These are phyloP conservation scores for Pterocarpus macrocarpus DNA, from an alignment of 306 rosid species.

Conservation along the genomic window DNA sequence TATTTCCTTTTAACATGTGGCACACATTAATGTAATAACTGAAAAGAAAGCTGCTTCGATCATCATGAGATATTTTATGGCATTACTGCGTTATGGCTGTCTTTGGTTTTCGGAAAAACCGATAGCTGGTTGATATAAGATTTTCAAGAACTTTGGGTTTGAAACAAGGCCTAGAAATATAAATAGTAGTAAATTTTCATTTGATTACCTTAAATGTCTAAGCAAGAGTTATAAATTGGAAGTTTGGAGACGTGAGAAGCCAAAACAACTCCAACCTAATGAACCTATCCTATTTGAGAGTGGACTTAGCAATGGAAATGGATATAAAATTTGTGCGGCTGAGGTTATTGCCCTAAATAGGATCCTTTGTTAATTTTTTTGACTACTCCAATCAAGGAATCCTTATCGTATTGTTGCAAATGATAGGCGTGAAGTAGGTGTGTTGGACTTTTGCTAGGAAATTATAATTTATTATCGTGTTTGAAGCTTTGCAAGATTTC, in stretches of 20 bases:
- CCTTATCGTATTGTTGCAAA: conserved; percentile 35
- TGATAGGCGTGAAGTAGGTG: conserved; percentile 38
- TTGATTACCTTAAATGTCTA: conserved; percentile 1
- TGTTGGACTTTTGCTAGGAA: neutral
- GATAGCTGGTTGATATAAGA: neutral
- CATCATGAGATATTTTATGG: neutral
- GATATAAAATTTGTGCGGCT: conserved; percentile 20
- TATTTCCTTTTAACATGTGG: neutral
- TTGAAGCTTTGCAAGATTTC: neutral
- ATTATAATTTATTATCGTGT: neutral
- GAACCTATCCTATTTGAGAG: neutral
- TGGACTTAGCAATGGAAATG: neutral
- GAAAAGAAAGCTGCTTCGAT: neutral
- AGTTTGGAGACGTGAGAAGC: conserved; percentile 31
- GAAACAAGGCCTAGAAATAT: neutral
- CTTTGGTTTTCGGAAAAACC: neutral
- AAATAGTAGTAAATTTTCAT: neutral
- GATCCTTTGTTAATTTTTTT: conserved; percentile 17
- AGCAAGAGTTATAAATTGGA: neutral
- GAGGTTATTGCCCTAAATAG: conserved; percentile 16
- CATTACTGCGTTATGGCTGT: neutral
- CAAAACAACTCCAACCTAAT: neutral
- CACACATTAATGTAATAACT: neutral
- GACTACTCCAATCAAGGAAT: conserved; percentile 6
- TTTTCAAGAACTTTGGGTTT: neutral